Percentiles rank a stretch among this genome's conserved stretches.
phyloP scores from a whole-genome alignment of 441 rosid genomes.

The Pelargonium myrrhifolium region DNA sequence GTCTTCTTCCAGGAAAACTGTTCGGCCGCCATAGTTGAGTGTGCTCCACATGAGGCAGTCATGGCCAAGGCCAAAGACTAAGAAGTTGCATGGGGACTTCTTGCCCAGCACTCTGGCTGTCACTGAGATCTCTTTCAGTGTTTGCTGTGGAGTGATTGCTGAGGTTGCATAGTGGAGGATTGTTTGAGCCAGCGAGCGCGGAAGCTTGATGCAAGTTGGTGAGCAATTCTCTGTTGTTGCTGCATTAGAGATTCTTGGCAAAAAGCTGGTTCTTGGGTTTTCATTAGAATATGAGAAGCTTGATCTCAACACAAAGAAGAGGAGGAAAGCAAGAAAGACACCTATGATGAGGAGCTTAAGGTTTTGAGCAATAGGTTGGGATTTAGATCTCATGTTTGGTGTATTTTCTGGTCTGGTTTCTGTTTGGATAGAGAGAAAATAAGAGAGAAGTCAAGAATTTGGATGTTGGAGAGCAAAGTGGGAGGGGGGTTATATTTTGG shows the following conservation, averaged over 20 bases:
- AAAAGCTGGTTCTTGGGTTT: constrained; percentile 8
- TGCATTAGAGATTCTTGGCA: constrained; percentile 6
- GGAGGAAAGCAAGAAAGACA: constrained; percentile 45
- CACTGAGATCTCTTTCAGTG: constrained; percentile 60
- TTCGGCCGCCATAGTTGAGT: constrained; percentile 85
- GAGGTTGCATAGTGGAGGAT: constrained; percentile 71
- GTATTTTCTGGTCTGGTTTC: background rate
- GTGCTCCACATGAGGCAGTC: constrained; percentile 91
- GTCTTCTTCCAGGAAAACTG: constrained; percentile 78
- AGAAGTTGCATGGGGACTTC: constrained; percentile 82
- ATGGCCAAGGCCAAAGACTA: constrained; percentile 86
- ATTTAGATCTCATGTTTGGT: constrained; percentile 51
- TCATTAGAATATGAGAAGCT: constrained; percentile 38
- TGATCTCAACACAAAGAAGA: constrained; percentile 52
- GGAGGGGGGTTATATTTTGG: constrained; percentile 15
- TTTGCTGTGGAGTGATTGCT: constrained; percentile 73
- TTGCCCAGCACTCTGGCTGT: constrained; percentile 43
- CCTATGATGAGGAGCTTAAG: constrained; percentile 55
- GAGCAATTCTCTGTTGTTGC: constrained; percentile 32
- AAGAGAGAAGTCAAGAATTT: constrained; percentile 1
- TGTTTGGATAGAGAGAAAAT: background rate
- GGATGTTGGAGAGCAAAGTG: constrained; percentile 5
- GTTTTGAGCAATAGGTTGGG: constrained; percentile 33
- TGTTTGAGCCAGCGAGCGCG: constrained; percentile 51
- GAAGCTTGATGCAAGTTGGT: constrained; percentile 45